Percentiles rank a stretch among this genome's conserved stretches.
Conservation (phyloP, 2,329 filamentous ascomycete genomes). For the Aspergillus sp. region DNA sequence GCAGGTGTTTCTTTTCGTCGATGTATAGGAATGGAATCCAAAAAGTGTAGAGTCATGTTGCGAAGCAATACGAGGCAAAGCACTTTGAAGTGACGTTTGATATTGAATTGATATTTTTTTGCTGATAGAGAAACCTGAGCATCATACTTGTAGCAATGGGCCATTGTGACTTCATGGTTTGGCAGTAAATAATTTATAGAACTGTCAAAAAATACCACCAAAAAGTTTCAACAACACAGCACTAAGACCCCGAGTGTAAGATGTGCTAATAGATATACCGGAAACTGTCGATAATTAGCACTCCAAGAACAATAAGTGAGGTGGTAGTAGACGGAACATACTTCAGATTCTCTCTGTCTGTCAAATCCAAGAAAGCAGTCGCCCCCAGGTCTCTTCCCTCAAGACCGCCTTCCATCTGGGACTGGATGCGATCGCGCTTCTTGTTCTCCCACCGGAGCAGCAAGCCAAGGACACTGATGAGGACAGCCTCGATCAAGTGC, state of each 20-base stretch:
- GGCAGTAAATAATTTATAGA: too few relatives aligned
- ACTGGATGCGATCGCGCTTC: constrained; percentile 50
- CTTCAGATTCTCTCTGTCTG: constrained; percentile 54
- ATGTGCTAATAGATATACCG: constrained; percentile 19
- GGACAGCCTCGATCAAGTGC: constrained; percentile 51
- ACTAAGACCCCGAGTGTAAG: not conserved
- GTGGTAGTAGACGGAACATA: constrained; percentile 15
- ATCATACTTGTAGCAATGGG: too few relatives aligned
- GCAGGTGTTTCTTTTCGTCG: too few relatives aligned
- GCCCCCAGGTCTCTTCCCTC: constrained; percentile 48
- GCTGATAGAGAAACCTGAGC: too few relatives aligned
- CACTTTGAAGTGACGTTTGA: too few relatives aligned
- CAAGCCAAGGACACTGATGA: constrained; percentile 48
- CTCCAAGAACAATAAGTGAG: not conserved
- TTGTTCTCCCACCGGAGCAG: constrained; percentile 51
- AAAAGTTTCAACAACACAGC: not conserved
- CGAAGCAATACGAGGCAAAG: too few relatives aligned
- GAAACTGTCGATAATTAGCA: constrained; percentile 9
- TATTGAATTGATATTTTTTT: too few relatives aligned
- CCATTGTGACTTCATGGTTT: too few relatives aligned
- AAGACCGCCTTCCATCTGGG: constrained; percentile 45
- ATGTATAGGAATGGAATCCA: too few relatives aligned
- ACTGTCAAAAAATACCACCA: not conserved
- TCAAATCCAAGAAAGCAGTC: constrained; percentile 56
- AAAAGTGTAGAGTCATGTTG: too few relatives aligned